Conservation (phyloP, 805 yeast genomes). For the Grigorovia jiainica region DNA sequence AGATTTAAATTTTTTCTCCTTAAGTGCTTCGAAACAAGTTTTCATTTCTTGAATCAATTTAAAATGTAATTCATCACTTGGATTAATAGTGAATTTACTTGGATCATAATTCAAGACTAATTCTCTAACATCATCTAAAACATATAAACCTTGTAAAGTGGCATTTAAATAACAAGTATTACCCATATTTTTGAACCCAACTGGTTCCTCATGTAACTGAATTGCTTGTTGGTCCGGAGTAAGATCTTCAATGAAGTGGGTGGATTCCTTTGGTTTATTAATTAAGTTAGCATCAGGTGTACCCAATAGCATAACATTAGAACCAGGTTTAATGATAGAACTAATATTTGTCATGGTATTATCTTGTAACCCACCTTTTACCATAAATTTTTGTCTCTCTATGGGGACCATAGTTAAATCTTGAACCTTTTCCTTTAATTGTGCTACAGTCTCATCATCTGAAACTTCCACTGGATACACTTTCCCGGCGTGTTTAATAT, state of each 20-base stretch:
- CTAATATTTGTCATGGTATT: constrained; percentile 38
- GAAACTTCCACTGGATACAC: constrained; percentile 39
- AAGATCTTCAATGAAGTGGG: constrained; percentile 63
- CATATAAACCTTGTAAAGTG: constrained; percentile 76
- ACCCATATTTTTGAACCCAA: constrained; percentile 89
- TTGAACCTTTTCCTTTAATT: constrained; percentile 57
- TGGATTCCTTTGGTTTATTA: constrained; percentile 43
- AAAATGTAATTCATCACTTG: constrained; percentile 28
- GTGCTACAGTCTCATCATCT: constrained; percentile 35
- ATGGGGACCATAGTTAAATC: constrained; percentile 75
- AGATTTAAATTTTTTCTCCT: constrained; percentile 33
- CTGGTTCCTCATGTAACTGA: constrained; percentile 51
- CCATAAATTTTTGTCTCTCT: constrained; percentile 79
- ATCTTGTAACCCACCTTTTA: constrained; percentile 79
- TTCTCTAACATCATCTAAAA: constrained; percentile 63
- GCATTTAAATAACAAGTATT: constrained; percentile 94
- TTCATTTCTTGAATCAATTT: constrained; percentile 41
- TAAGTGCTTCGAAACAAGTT: constrained; percentile 34
- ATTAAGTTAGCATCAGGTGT: constrained; percentile 63
- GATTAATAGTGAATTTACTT: constrained; percentile 38
- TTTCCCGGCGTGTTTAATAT: constrained; percentile 62
- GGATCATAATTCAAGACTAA: constrained; percentile 47
- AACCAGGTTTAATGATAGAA: constrained; percentile 51
- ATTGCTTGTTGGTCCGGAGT: constrained; percentile 29
- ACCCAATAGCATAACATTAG: constrained; percentile 81